Base-by-base conservation (phyloP, 371 early-diverging fungal genomes). In the Actinomucor elegans region DNA sequence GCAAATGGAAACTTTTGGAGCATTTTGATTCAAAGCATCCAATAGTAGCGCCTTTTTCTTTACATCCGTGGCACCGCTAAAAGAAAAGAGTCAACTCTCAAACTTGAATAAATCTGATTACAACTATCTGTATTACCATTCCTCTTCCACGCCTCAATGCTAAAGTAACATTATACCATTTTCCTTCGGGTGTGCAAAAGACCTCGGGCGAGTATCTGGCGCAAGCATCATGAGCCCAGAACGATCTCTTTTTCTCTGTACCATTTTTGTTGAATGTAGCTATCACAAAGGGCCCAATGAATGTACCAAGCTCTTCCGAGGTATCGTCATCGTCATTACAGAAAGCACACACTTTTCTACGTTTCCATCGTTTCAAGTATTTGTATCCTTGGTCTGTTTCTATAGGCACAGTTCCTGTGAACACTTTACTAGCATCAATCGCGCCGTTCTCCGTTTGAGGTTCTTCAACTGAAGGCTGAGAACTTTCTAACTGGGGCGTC, bases 11-110 rank as follows among this genome's bases (percentile, higher is more conserved):
- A 29, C 90, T 91, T 50, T 84, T 77, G n/a, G 75, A 68, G 58
- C 96, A 96, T 53, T 88, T 83, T 4, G 86, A 80, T 38, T 94
- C 87, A 60, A 93, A 93, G 61, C 96, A 96, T 1, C 94, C 94
- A 18, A 94, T 86, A 0, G 94, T 91, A 0, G 96, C 94, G 0
- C 96, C 96, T 12, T 84, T 85, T 58, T 87, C 86, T 48, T 84
- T 84, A 65, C 96, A 96, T 0, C 38, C 71, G 17, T 77, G 69
- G 43, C 95, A 94, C 64, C 81, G 78, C 85, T 85, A 34, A 17
- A 32, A 28, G 1, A 40, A 18, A 41, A 20, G 15, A 33, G 4
- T 21, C 18, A 21, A 29, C 32, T 12, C 8, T 11, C n/a, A 4
- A 34, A 11, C 2, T 46, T 20, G 11, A 12, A 21, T 21, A 28